Evolutionary conservation across 2,329 filamentous ascomycete genomes (phyloP).

Genomic region (Trichoderma pleuroti): DNA sequence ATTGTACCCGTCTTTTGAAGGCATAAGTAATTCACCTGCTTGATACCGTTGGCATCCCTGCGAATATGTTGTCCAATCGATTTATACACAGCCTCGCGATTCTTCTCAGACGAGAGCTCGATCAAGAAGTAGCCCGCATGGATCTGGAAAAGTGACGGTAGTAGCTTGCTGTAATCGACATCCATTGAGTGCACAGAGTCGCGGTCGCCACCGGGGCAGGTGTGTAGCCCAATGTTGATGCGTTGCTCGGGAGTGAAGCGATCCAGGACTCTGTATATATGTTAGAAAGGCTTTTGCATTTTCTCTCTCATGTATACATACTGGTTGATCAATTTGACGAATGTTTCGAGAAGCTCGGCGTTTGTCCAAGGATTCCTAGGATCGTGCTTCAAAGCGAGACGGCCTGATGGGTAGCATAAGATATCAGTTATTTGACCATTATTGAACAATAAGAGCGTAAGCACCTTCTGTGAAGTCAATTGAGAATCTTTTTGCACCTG

Average conservation of each 20-base stretch:
- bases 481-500: conserved; percentile 19
- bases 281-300: background rate
- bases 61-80: conserved; percentile 17
- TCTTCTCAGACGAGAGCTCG: conserved; percentile 16
- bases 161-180: conserved; percentile 15
- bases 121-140: conserved; percentile 21
- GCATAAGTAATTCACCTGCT: conserved; percentile 5
- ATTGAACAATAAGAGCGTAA: too few species aligned
- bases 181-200: conserved; percentile 19
- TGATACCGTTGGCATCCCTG: conserved; percentile 18
- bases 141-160: conserved; percentile 17
- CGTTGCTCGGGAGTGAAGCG: conserved; percentile 17
- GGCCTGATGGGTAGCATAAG: background rate
- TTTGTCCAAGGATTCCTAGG: conserved; percentile 15
- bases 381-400: conserved; percentile 17
- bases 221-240: conserved; percentile 20
- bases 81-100: conserved; percentile 15
- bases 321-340: conserved; percentile 18
- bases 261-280: conserved; percentile 2
- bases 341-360: conserved; percentile 11
- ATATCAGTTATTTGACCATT: background rate
- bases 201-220: conserved; percentile 21
- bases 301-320: background rate
- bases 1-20: background rate
- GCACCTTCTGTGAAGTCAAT: conserved; percentile 22